Base-by-base conservation (phyloP, 1,284 basidiomycete genomes). In the Singerocomus inundabilis region DNA sequence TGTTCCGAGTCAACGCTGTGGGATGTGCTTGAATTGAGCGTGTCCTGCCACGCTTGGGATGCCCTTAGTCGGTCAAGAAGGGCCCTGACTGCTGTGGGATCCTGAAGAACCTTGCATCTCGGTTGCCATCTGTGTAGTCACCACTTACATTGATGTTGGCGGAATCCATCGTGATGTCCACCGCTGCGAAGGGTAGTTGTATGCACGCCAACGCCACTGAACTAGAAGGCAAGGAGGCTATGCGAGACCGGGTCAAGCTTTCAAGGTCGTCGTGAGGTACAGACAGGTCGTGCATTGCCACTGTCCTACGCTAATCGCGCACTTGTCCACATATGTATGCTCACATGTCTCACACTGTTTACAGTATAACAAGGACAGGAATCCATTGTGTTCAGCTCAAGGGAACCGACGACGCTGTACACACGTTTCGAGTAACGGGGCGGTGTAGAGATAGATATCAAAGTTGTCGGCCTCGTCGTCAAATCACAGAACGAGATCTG, bases 11-110 rank as follows among this genome's bases (percentile, higher is more conserved):
- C 26, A 25, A 29, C n/a, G n/a, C n/a, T 29, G 18, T 35, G 51
- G 4, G 57, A 49, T 49, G 43, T 42, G 25, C 39, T 40, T n/a
- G 50, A 47, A 56, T 54, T 52, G 4, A 78, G 60, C 2, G 77
- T 62, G 35, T 82, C 74, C 57, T 82, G 76, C 85, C 84, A 89
- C 35, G 79, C 83, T 59, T 80, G 75, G 5, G 87, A 88, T 5
- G 73, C 65, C 46, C 78, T 74, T 9, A 89, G 70, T 57, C 78
- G 77, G 46, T 88, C 82, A 24, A 90, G 75, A 26, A 90, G 71
- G 15, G 84, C 81, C 59, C 80, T 76, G 40, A 90, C 73, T 38
- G 77, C 78, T 55, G 73, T 72, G 38, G 82, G 72, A 66, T 88
- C 84, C 67, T 70, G 43, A 24, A 42, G 8, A 6, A 34, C 15